Conservation (phyloP, 768 basidiomycete genomes). For the Mycena vulgaris region DNA sequence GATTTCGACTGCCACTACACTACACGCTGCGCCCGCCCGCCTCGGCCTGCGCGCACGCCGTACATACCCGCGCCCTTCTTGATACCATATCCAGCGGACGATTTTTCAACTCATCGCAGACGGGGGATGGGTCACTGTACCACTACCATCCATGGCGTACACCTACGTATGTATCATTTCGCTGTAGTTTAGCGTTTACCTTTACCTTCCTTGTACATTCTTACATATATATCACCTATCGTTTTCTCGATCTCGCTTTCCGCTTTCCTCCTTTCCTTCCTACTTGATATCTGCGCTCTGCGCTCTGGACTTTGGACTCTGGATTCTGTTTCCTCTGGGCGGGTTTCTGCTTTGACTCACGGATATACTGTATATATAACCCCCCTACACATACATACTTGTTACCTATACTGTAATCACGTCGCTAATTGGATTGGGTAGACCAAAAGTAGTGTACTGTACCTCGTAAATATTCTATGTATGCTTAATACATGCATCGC, state of each 20-base stretch:
- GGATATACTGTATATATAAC: not conserved
- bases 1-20: not conserved
- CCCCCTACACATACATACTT: not conserved
- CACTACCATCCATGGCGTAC: constrained; percentile 14
- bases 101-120: constrained; percentile 3
- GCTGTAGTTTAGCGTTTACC: not conserved
- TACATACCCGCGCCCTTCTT: constrained; percentile 5
- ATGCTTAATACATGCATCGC: too few relatives aligned
- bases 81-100: constrained; percentile 18
- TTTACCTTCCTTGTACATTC: not conserved
- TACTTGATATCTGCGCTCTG: not conserved
- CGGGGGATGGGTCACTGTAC: constrained; percentile 15
- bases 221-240: not conserved
- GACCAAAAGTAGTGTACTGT: too few relatives aligned
- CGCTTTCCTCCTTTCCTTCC: not conserved
- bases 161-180: not conserved
- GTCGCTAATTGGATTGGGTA: too few relatives aligned
- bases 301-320: not conserved
- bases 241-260: not conserved
- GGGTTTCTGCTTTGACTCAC: not conserved
- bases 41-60: too few relatives aligned
- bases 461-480: too few relatives aligned
- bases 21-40: not conserved
- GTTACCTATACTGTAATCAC: too few relatives aligned
- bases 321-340: not conserved